A percentile compares a stretch with the other conserved stretches of the same genome.
phyloP scores from a whole-genome alignment of 106 monocot species.

The Platanthera guangdongensis region DNA sequence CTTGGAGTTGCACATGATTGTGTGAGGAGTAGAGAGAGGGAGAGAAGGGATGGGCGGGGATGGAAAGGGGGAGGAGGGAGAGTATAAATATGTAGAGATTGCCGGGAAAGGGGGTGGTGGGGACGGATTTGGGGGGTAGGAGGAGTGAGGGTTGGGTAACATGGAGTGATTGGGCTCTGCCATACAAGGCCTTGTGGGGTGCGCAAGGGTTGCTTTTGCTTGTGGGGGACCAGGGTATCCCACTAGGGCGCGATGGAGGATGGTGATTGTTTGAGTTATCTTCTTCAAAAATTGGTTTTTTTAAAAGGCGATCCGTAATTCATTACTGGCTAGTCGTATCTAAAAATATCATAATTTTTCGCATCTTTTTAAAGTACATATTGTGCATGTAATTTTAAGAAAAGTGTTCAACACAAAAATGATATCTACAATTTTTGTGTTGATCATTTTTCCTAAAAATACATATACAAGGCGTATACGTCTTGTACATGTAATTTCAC shows the following conservation, averaged over 20 bases:
- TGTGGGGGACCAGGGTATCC: background rate
- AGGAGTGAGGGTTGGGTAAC: constrained; percentile 1
- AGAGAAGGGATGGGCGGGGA: background rate
- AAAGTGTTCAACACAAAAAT: too few relatives aligned
- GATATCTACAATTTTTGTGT: too few relatives aligned
- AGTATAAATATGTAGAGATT: constrained; percentile 10
- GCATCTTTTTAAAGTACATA: too few relatives aligned
- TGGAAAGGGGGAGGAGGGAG: constrained; percentile 2
- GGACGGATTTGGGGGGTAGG: constrained; percentile 6
- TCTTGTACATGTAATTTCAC: too few relatives aligned
- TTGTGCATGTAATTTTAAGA: too few relatives aligned
- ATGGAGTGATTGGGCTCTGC: constrained; percentile 6
- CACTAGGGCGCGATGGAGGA: background rate
- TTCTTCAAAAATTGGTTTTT: background rate
- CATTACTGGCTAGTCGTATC: too few relatives aligned
- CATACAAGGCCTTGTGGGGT: background rate
- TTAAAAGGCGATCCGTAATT: too few relatives aligned
- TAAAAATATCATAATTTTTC: too few relatives aligned
- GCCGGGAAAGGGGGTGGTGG: constrained; percentile 4
- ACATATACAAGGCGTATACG: too few relatives aligned
- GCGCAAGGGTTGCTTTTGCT: background rate
- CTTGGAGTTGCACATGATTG: constrained; percentile 53
- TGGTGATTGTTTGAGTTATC: background rate
- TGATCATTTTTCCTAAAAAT: too few relatives aligned
- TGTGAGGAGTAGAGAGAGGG: background rate